These are phyloP conservation scores for Candida albicans DNA, from an alignment of 1,139 yeast genomes.

Conservation along the genomic window DNA sequence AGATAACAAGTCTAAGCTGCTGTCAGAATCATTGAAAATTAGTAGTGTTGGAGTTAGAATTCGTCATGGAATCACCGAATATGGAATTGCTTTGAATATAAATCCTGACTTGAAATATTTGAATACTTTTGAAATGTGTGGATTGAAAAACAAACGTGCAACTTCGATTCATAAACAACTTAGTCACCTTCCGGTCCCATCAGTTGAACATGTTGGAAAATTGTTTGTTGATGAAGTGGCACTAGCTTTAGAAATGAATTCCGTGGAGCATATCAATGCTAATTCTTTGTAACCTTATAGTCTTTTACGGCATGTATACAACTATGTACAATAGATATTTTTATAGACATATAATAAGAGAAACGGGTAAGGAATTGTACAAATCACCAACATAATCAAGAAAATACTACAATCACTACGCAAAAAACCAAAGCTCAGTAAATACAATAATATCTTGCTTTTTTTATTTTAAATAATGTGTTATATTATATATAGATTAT, in stretches of 20 bases:
- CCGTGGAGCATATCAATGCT: conserved; percentile 46
- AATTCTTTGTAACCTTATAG: conserved; percentile 18
- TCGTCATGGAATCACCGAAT: conserved; percentile 80
- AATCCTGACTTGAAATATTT: conserved; percentile 70
- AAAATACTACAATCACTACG: too few species aligned
- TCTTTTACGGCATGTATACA: too few species aligned
- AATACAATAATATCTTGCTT: too few species aligned
- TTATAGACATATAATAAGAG: too few species aligned
- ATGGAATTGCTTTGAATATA: conserved; percentile 85
- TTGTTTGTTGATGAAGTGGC: conserved; percentile 56
- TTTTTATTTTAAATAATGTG: too few species aligned
- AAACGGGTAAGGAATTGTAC: too few species aligned
- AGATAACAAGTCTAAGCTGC: conserved; percentile 15
- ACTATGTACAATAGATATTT: too few species aligned
- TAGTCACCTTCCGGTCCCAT: conserved; percentile 11
- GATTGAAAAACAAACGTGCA: conserved; percentile 59
- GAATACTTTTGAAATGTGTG: conserved; percentile 80
- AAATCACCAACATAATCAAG: too few species aligned
- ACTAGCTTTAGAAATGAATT: conserved; percentile 42
- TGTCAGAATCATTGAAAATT: conserved; percentile 50
- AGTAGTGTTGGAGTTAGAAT: conserved; percentile 91
- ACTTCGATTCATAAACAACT: conserved; percentile 32
- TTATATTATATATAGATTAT: too few species aligned
- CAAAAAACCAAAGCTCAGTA: too few species aligned
- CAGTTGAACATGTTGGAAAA: conserved; percentile 47